phyloP scores from a whole-genome alignment of 2,329 filamentous ascomycete species.

The Fusarium setosum region DNA sequence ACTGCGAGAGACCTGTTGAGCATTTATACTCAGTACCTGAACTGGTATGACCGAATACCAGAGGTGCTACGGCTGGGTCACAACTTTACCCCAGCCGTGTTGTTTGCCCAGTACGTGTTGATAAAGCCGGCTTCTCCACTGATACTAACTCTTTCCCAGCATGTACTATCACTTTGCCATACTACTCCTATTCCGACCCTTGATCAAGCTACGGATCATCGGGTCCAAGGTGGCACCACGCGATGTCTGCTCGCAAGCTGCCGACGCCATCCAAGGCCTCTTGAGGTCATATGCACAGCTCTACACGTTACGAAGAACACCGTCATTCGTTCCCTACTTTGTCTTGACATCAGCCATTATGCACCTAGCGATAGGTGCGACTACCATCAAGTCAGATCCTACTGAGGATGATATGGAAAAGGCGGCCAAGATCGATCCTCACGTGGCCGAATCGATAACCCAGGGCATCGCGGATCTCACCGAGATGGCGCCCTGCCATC shows the following conservation, averaged over 20 bases:
- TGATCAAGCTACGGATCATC: slow-evolving; percentile 73
- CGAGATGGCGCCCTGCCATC: slow-evolving; percentile 71
- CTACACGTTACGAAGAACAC: slow-evolving; percentile 68
- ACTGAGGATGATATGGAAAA: slow-evolving; percentile 46
- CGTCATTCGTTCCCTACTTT: slow-evolving; percentile 71
- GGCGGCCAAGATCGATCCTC: slow-evolving; percentile 50
- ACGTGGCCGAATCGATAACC: slow-evolving; percentile 57
- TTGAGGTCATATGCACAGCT: slow-evolving; percentile 67
- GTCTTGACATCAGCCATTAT: slow-evolving; percentile 71
- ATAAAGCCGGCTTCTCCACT: too few relatives aligned
- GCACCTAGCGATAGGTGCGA: slow-evolving; percentile 66
- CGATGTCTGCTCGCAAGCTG: slow-evolving; percentile 73
- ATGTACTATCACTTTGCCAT: slow-evolving; percentile 79
- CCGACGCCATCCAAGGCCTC: slow-evolving; percentile 68
- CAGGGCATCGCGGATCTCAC: slow-evolving; percentile 68
- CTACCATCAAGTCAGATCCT: slow-evolving; percentile 35
- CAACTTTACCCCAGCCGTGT: slow-evolving; percentile 78
- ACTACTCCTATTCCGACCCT: slow-evolving; percentile 78
- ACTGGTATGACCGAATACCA: slow-evolving; percentile 78
- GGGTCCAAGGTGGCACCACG: slow-evolving; percentile 72
- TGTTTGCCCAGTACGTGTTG: slow-evolving; percentile 76
- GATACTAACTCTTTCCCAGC: slow-evolving; percentile 48
- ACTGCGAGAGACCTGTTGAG: slow-evolving; percentile 72
- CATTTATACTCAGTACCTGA: slow-evolving; percentile 75
- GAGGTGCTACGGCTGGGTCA: slow-evolving; percentile 72